Base-by-base conservation (phyloP, 2,329 filamentous ascomycete genomes). In the Exophiala calicioides region DNA sequence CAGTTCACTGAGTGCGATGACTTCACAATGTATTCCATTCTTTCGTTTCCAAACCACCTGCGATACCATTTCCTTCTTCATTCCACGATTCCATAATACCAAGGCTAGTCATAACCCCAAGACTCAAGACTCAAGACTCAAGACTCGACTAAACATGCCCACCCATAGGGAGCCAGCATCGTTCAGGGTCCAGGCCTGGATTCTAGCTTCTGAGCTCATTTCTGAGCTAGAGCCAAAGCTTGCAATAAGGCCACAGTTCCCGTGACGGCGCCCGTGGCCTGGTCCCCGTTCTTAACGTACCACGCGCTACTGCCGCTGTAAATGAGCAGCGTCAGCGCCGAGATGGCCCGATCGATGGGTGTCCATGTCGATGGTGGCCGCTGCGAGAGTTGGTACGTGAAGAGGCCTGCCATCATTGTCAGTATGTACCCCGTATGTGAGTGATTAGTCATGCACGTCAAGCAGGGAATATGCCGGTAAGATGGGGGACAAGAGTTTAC, bases 261-360 rank as follows among this genome's bases (percentile, higher is more conserved):
- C 3, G 52, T 53, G 1, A 56, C 36, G 3, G 49, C 18, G 2
- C 56, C 59, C 24, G 47, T 60, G 9, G n/a, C 23, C 21, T 39
- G 48, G 1, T 61, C 52, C 0, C 60, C 60, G 2, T 55, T 47
- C 20, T 41, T 45, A 12, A 60, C 24, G 53, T 61, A 61, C 59
- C 60, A 61, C 12, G 43, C 59, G 10, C 57, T 57, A 16, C 58
- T 61, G 8, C 35, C 47, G 53, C 57, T 55, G 23, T 60, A 55
- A 31, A 62, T 53, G 7, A 48, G 48, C 9, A 44, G 36, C 24
- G 57, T 47, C 40, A 60, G 7, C 5, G 38, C 56, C 21, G 56
- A 47, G 16, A 61, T 59, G 3, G 51, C 55, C 4, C 50, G 45
- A 19, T 53, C 50, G 18, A 53, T 37, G 8, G 23, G n/a, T n/a